A percentile compares a stretch with the other conserved stretches of the same genome.
phyloP scores from a whole-genome alignment of 495 filamentous ascomycete species.

The Hyaloscypha hepaticicola region DNA sequence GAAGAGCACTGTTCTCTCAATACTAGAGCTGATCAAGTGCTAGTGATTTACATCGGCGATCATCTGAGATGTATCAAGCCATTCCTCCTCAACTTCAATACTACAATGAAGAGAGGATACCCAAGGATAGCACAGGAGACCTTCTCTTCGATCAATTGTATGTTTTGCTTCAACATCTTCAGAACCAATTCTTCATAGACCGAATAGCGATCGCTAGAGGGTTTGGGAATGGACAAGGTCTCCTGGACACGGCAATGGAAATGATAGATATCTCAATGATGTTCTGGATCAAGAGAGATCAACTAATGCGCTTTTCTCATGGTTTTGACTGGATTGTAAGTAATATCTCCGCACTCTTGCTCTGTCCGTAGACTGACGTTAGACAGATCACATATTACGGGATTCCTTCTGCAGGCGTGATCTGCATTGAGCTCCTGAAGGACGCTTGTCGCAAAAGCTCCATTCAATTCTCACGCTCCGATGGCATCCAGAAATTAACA shows the following conservation, averaged over 20 bases:
- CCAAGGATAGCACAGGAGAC: conserved; percentile 17
- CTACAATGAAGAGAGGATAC: conserved; percentile 12
- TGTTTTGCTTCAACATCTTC: conserved; percentile 21
- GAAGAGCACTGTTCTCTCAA: neutral
- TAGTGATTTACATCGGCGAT: conserved; percentile 24
- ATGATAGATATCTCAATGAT: conserved; percentile 27
- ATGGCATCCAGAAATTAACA: conserved; percentile 31
- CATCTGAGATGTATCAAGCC: conserved; percentile 3
- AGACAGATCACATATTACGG: conserved; percentile 25
- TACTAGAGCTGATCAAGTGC: neutral
- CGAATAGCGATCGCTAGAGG: conserved; percentile 26
- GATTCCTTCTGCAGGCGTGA: conserved; percentile 27
- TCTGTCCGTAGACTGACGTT: neutral
- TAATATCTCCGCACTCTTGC: neutral
- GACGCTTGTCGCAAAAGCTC: neutral
- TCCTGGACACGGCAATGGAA: conserved; percentile 28
- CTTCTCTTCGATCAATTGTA: conserved; percentile 19
- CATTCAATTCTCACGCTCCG: conserved; percentile 25
- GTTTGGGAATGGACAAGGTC: conserved; percentile 18
- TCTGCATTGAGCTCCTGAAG: conserved; percentile 31
- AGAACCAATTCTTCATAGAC: conserved; percentile 28
- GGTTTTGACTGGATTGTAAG: conserved; percentile 32
- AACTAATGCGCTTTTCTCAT: conserved; percentile 16
- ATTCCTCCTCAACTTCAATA: conserved; percentile 26
- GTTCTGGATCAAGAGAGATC: conserved; percentile 30